Evolutionary conservation across 495 filamentous ascomycete species (phyloP).

Genomic region (Evernia prunastri): DNA sequence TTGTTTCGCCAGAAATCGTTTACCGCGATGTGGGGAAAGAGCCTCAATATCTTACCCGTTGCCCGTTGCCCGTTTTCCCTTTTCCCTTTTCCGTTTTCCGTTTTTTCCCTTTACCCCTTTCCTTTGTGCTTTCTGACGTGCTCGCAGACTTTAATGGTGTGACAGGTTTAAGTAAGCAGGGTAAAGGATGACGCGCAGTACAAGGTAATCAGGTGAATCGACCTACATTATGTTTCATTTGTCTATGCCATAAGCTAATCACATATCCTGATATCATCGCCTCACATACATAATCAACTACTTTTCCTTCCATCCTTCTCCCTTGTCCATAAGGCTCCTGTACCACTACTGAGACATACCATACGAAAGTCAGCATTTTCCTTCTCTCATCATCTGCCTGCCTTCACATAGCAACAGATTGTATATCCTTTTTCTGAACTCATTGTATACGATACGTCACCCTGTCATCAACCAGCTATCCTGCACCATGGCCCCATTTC

Average conservation of each 20-base stretch:
- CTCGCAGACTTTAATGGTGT: constrained; percentile 1
- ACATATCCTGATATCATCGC: not conserved
- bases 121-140: not conserved
- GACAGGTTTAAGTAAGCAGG: not conserved
- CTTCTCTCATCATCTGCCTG: no score
- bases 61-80: no score
- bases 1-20: not conserved
- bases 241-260: no score
- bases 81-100: no score
- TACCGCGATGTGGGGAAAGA: not conserved
- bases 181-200: not conserved
- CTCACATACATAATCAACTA: not conserved
- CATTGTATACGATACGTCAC: not conserved
- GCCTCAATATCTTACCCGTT: no score
- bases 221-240: no score
- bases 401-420: no score
- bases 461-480: not conserved
- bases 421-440: no score
- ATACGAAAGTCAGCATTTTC: no score
- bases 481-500: constrained; percentile 7
- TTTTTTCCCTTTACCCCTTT: not conserved
- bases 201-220: not conserved
- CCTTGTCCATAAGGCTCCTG: no score
- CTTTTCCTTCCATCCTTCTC: not conserved
- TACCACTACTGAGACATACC: no score